Percentiles rank a stretch among this genome's conserved stretches.
phyloP scores from a whole-genome alignment of 192 early-diverging fungal genomes.

The Coemansia guatemalensis region DNA sequence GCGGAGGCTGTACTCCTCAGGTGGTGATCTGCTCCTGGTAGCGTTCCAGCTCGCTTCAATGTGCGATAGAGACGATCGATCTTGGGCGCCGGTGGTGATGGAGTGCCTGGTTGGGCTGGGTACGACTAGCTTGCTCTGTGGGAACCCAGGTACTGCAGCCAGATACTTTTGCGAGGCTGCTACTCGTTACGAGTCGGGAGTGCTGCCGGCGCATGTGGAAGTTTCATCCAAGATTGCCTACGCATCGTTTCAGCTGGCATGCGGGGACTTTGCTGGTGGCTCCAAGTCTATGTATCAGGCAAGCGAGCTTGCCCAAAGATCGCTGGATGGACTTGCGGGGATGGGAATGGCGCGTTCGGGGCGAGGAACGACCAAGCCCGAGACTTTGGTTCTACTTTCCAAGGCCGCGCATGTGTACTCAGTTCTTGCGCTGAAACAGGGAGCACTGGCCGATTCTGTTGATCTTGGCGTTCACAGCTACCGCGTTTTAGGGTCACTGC shows the following conservation, averaged over 20 bases:
- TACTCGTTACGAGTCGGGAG: constrained; percentile 28
- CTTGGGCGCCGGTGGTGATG: constrained; percentile 26
- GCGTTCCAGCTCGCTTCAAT: constrained; percentile 1
- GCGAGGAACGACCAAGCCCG: constrained; percentile 14
- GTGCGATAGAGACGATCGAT: constrained; percentile 22
- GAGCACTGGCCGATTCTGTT: constrained; percentile 38
- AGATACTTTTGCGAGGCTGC: constrained; percentile 20
- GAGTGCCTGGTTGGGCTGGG: constrained; percentile 35
- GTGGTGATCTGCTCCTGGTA: constrained; percentile 6
- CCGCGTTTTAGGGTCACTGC: constrained; percentile 36
- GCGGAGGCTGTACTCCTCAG: constrained; percentile 24
- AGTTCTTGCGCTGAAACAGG: constrained; percentile 33
- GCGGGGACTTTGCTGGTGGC: constrained; percentile 17
- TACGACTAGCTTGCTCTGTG: constrained; percentile 17
- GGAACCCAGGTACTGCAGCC: constrained; percentile 10
- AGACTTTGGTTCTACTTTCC: constrained; percentile 29
- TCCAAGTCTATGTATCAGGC: constrained; percentile 20
- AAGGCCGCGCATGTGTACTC: constrained; percentile 33
- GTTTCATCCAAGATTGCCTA: constrained; percentile 25
- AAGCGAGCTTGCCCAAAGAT: constrained; percentile 8
- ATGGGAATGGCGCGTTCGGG: constrained; percentile 8
- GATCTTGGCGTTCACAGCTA: constrained; percentile 46
- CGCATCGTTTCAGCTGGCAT: constrained; percentile 26
- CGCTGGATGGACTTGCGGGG: constrained; percentile 6
- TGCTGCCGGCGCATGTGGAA: constrained; percentile 32